Base-by-base conservation (phyloP, 2,329 filamentous ascomycete genomes). In the Paraconiothyrium sp. region DNA sequence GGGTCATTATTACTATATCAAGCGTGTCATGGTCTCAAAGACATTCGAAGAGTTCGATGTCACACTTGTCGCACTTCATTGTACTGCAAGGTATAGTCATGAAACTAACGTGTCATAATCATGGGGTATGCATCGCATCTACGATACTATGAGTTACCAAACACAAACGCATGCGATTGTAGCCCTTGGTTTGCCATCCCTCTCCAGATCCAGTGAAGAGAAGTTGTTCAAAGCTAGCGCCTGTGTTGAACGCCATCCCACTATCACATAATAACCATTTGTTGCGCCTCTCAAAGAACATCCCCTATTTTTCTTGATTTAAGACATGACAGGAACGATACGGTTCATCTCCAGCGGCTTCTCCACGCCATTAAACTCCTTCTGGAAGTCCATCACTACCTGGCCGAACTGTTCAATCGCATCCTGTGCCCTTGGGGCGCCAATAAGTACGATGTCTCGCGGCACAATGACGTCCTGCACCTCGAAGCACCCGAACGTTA, bases 401-500 rank as follows among this genome's bases (percentile, higher is more conserved):
- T 78, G 75, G 0, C 83, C 83, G 69, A 82, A 81, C 72, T 84
- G 82, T 77, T 84, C 81, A 64, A 88, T 85, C 41, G 82, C 80
- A 65, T 87, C 85, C 70, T 87, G 84, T 10, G 86, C 85, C 73
- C 82, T 85, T 22, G 86, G 84, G 7, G 86, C 82, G 2, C 88
- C 88, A 62, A 90, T 86, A 57, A 90, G 74, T 9, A 86, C 85
- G 57, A 90, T 83, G 14, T 84, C 86, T 43, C 77, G 74, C 1
- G 87, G 87, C 47, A 89, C 85, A 3, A 81, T 77, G 3, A 88
- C 81, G 58, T 86, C 84, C 43, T 80, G 78, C 37, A 89, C 82
- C 54, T 85, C 83, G 74, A 89, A 89, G 73, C 88, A 90, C 5
- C 85, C 87, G 76, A 90, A 90, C 2, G 86, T 84, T 6, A 87